phyloP scores from a whole-genome alignment of 106 monocot genomes.

The Vanilla planifolia region DNA sequence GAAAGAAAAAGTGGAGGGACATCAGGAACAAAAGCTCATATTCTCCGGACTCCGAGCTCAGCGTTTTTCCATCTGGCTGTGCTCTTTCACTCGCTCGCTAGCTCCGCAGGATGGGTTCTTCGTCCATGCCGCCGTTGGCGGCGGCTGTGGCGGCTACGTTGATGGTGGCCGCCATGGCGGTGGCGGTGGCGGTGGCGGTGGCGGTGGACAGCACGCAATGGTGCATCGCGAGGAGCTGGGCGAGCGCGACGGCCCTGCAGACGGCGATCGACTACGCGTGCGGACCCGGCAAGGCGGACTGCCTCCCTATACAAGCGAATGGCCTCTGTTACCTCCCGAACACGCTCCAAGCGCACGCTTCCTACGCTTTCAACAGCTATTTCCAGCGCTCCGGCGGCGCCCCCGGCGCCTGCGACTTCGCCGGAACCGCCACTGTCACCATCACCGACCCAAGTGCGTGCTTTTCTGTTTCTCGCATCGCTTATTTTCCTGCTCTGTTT shows the following conservation, averaged over 20 bases:
- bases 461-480: not conserved
- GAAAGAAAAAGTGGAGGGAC: too few species aligned
- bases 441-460: constrained; percentile 54
- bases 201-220: constrained; percentile 10
- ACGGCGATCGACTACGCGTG: constrained; percentile 62
- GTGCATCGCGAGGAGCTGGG: constrained; percentile 36
- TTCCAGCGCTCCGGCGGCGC: constrained; percentile 46
- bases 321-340: constrained; percentile 83
- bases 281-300: constrained; percentile 48
- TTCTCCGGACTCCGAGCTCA: too few species aligned
- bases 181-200: not conserved
- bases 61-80: too few species aligned
- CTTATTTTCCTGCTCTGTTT: not conserved
- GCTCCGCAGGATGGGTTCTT: too few species aligned
- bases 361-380: constrained; percentile 84
- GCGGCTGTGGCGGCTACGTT: not conserved
- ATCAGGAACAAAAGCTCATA: too few species aligned
- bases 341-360: constrained; percentile 73
- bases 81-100: too few species aligned
- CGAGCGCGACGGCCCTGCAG: constrained; percentile 19
- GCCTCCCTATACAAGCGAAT: constrained; percentile 44
- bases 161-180: not conserved
- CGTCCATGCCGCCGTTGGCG: not conserved
- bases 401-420: constrained; percentile 78
- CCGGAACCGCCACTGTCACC: constrained; percentile 55